Conservation (phyloP, 768 basidiomycete species). For the Cubamyces lactineus region DNA sequence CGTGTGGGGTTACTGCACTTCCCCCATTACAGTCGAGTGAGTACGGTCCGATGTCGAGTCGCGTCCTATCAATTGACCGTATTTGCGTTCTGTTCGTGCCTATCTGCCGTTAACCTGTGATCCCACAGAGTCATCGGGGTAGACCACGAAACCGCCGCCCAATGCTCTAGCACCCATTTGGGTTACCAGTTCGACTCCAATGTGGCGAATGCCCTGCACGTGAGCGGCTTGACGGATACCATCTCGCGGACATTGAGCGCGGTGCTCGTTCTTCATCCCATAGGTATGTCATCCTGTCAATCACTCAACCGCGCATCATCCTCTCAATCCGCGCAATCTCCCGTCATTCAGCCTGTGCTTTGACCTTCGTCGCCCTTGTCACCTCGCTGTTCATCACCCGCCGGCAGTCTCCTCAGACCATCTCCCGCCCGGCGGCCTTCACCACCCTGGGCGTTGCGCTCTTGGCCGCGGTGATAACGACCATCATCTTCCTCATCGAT, state of each 20-base stretch:
- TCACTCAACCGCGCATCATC: background rate
- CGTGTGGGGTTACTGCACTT: slow-evolving; percentile 67
- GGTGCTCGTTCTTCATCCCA: slow-evolving; percentile 57
- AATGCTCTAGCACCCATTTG: slow-evolving; percentile 52
- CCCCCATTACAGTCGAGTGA: slow-evolving; percentile 49
- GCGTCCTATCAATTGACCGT: slow-evolving; percentile 13
- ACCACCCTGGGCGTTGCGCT: slow-evolving; percentile 42
- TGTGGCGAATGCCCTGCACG: slow-evolving; percentile 50
- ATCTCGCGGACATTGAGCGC: slow-evolving; percentile 51
- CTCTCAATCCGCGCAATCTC: slow-evolving; percentile 11
- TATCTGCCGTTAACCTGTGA: slow-evolving; percentile 18
- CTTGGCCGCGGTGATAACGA: slow-evolving; percentile 49
- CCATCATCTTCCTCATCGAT: slow-evolving; percentile 57
- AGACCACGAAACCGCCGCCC: slow-evolving; percentile 39
- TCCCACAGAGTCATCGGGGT: slow-evolving; percentile 46
- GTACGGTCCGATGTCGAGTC: slow-evolving; percentile 16
- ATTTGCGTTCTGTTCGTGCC: slow-evolving; percentile 22
- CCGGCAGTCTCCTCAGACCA: slow-evolving; percentile 39
- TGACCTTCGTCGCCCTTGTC: slow-evolving; percentile 55
- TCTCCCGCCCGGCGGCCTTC: slow-evolving; percentile 43
- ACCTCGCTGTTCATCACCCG: slow-evolving; percentile 50
- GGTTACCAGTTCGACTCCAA: slow-evolving; percentile 60
- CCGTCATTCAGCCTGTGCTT: slow-evolving; percentile 43
- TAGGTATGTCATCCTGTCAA: slow-evolving; percentile 41
- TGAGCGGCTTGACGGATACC: slow-evolving; percentile 36